Percentiles rank a stretch among this genome's conserved stretches.
Evolutionary conservation across 257 asterid species (phyloP).

Genomic region (Solanum ossicruentum): DNA sequence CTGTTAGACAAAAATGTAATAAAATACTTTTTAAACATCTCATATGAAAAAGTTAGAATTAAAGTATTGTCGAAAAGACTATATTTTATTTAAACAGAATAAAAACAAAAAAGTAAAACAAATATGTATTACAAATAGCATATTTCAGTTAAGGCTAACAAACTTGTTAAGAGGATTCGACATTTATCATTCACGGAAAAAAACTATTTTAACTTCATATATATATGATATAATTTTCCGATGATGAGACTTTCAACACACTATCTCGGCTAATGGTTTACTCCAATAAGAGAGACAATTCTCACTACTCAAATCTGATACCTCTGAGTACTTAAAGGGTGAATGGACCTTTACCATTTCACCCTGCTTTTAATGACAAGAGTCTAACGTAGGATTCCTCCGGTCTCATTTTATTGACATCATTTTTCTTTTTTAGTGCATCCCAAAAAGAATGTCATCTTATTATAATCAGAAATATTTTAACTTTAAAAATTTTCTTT

Average conservation of each 20-base stretch:
- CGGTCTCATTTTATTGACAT: no score
- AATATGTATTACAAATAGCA: not conserved
- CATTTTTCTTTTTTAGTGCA: no score
- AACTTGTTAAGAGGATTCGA: not conserved
- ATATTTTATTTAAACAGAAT: no score
- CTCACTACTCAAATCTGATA: fast-evolving
- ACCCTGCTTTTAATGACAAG: not conserved
- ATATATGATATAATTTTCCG: not conserved
- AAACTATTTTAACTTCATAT: not conserved
- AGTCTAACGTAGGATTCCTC: not conserved
- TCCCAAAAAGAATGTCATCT: no score
- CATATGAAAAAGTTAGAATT: no score
- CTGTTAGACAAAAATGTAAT: no score
- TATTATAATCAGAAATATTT: no score
- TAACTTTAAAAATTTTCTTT: no score
- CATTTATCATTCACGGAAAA: not conserved
- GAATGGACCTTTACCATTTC: not conserved
- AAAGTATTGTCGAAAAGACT: no score
- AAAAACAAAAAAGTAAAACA: no score
- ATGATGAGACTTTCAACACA: not conserved
- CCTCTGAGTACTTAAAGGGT: not conserved
- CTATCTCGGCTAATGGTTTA: not conserved
- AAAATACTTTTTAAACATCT: no score
- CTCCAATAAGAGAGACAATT: not conserved
- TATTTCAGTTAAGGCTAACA: not conserved